These are phyloP conservation scores for Penicillium angulare DNA, from an alignment of 495 filamentous ascomycete genomes.

Conservation along the genomic window DNA sequence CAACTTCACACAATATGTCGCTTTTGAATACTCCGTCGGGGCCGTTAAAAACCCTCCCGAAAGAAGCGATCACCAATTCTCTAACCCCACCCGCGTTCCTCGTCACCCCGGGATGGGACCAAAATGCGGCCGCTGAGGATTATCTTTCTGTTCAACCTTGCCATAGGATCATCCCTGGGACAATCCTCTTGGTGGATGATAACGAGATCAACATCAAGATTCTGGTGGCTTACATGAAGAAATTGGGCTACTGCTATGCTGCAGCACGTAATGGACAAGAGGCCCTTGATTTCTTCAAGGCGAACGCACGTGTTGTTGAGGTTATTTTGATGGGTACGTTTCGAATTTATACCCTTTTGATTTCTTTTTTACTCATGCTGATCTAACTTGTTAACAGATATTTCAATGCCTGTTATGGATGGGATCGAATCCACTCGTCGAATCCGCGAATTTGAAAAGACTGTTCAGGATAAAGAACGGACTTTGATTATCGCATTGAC, in stretches of 20 bases:
- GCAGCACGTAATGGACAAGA: constrained; percentile 51
- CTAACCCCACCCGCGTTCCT: not conserved
- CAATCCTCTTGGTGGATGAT: constrained; percentile 35
- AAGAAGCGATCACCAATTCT: too few species aligned
- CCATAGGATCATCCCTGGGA: constrained; percentile 1
- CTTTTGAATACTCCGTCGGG: not conserved
- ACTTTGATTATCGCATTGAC: constrained; percentile 32
- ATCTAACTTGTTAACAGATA: constrained; percentile 27
- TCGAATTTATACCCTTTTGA: not conserved
- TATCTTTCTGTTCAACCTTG: not conserved
- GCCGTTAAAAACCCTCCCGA: not conserved
- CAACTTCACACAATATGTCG: not conserved
- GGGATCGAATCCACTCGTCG: constrained; percentile 50
- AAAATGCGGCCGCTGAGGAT: not conserved
- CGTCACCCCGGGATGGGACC: not conserved
- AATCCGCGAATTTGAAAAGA: constrained; percentile 45
- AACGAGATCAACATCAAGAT: constrained; percentile 37
- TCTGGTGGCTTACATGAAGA: constrained; percentile 38
- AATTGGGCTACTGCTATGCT: constrained; percentile 22
- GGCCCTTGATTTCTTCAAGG: constrained; percentile 46
- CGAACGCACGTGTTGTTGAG: constrained; percentile 29
- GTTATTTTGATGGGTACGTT: constrained; percentile 50
- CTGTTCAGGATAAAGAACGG: not conserved
- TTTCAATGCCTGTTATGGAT: constrained; percentile 61
- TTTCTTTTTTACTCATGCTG: not conserved